phyloP scores from a whole-genome alignment of 371 early-diverging fungal genomes.

The Circinella minor region DNA sequence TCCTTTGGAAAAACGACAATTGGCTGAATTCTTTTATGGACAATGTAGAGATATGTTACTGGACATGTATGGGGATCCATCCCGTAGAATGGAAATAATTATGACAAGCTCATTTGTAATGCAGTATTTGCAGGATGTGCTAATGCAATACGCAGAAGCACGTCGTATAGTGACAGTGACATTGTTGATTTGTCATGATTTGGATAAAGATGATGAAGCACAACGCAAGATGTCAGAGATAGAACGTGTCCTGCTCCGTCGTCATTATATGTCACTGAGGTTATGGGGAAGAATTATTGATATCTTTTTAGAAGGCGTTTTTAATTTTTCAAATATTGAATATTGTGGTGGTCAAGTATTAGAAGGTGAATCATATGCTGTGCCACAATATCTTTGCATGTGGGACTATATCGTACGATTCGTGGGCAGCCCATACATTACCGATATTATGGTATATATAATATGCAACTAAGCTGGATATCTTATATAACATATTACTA shows the following conservation, averaged over 20 bases:
- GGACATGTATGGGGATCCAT: conserved; percentile 27
- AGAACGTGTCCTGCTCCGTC: conserved; percentile 9
- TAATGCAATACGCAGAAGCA: conserved; percentile 8
- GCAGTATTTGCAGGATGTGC: not conserved
- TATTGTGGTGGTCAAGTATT: not conserved
- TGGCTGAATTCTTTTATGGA: conserved; percentile 26
- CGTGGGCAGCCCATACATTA: not conserved
- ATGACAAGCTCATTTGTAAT: conserved; percentile 8
- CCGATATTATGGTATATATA: not conserved
- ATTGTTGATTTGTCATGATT: not conserved
- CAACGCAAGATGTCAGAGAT: not conserved
- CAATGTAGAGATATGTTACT: conserved; percentile 6
- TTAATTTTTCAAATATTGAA: not conserved
- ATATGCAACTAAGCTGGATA: not conserved
- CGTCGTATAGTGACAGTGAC: conserved; percentile 6
- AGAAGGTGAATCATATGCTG: not conserved
- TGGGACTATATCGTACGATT: not conserved
- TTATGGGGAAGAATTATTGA: not conserved
- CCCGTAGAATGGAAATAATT: conserved; percentile 22
- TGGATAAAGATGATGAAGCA: not conserved
- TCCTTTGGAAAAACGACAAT: conserved; percentile 11
- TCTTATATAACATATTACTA: too few relatives aligned
- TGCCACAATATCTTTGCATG: not conserved
- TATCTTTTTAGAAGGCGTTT: not conserved
- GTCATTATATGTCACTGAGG: not conserved